Conservation (phyloP, 1,284 basidiomycete species). For the Ganoderma resinaceum region DNA sequence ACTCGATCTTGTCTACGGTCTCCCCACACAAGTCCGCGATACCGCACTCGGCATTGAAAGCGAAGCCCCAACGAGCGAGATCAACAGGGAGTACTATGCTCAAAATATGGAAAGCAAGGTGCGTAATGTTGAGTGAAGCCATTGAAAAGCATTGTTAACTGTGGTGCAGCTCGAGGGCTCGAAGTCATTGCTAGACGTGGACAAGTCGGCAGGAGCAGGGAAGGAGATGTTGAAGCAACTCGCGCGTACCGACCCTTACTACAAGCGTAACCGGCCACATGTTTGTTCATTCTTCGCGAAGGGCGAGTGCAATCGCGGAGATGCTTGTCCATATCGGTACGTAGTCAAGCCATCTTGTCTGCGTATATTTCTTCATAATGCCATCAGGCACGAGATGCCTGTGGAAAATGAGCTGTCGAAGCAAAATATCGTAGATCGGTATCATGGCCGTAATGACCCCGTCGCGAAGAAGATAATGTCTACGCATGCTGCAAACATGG, state of each 20-base stretch:
- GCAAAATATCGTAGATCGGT: conserved; percentile 93
- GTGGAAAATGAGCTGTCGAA: conserved; percentile 84
- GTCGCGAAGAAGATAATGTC: conserved; percentile 89
- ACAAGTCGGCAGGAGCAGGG: conserved; percentile 77
- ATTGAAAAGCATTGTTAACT: neutral
- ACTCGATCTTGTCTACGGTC: conserved; percentile 93
- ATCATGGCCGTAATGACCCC: conserved; percentile 90
- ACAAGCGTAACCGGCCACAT: conserved; percentile 95
- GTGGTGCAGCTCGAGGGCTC: conserved; percentile 65
- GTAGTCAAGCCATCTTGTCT: conserved; percentile 28
- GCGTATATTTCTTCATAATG: neutral
- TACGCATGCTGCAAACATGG: conserved; percentile 76
- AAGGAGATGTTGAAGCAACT: conserved; percentile 97
- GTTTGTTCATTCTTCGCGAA: conserved; percentile 96
- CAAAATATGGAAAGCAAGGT: conserved; percentile 95
- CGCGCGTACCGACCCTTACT: conserved; percentile 93
- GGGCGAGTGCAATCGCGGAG: conserved; percentile 92
- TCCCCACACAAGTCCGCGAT: conserved; percentile 97
- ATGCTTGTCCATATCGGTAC: conserved; percentile 90
- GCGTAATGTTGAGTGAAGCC: conserved; percentile 31
- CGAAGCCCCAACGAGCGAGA: conserved; percentile 93
- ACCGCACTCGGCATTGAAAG: conserved; percentile 90
- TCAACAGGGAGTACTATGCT: conserved; percentile 97
- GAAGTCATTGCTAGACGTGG: conserved; percentile 72
- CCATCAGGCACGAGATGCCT: conserved; percentile 84